Evolutionary conservation across 768 basidiomycete species (phyloP).

Genomic region (Leucocoprinus leucothites): DNA sequence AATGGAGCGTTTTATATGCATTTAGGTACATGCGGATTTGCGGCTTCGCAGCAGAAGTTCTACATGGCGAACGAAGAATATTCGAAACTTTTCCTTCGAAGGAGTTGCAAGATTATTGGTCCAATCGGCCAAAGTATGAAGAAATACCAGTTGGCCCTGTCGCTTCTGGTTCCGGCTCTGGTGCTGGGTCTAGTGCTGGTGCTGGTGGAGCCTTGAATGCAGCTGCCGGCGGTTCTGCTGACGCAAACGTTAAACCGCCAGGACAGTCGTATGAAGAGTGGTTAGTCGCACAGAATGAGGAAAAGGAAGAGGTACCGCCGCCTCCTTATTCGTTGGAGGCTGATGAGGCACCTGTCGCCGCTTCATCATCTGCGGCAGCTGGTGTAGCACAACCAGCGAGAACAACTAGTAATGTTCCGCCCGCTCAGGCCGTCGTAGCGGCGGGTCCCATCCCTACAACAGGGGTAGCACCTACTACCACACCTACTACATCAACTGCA

Average conservation of each 20-base stretch:
- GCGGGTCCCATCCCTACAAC: background rate
- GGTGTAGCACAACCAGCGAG: conserved; percentile 2
- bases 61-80: conserved; percentile 62
- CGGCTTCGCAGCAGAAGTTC: conserved; percentile 66
- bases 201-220: conserved; percentile 3
- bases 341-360: conserved; percentile 22
- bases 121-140: conserved; percentile 57
- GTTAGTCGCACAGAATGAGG: conserved; percentile 41
- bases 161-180: conserved; percentile 31
- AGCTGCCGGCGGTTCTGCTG: conserved; percentile 15
- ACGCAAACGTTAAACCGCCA: background rate
- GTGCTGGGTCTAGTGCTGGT: conserved; percentile 12
- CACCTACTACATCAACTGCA: conserved; percentile 4
- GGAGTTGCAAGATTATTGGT: conserved; percentile 76
- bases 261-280: conserved; percentile 46
- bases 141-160: conserved; percentile 27
- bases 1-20: too few species aligned
- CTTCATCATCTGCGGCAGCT: conserved; percentile 5
- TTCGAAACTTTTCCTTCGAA: conserved; percentile 65
- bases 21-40: conserved; percentile 75
- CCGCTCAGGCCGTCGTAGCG: too few species aligned
- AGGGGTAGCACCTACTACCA: background rate
- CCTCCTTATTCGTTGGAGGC: conserved; percentile 67
- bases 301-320: conserved; percentile 55
- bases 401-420: background rate